Percentiles rank a stretch among this genome's conserved stretches.
phyloP scores from a whole-genome alignment of 2,329 filamentous ascomycete species.

The Aulographum hederae region DNA sequence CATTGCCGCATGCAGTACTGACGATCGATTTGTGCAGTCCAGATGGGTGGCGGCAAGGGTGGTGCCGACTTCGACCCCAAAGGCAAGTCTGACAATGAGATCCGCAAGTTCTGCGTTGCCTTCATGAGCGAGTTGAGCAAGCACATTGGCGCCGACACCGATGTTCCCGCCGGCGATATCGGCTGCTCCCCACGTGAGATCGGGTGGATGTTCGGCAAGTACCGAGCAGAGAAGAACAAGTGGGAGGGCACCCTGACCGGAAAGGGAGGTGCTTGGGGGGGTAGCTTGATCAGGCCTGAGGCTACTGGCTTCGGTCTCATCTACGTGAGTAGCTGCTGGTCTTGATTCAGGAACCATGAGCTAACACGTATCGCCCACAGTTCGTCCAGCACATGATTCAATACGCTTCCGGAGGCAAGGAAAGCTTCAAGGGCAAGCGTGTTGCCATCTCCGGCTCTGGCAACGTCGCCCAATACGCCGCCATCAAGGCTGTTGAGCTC shows the following conservation, averaged over 20 bases:
- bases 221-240: slow-evolving; percentile 71
- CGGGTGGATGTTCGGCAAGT: slow-evolving; percentile 86
- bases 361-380: slow-evolving; percentile 19
- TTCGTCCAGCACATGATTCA: slow-evolving; percentile 92
- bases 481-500: slow-evolving; percentile 90
- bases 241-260: slow-evolving; percentile 96
- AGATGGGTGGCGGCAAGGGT: slow-evolving; percentile 95
- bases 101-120: slow-evolving; percentile 85
- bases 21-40: slow-evolving; percentile 32
- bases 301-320: slow-evolving; percentile 92
- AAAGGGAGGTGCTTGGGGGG: slow-evolving; percentile 85
- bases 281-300: slow-evolving; percentile 84
- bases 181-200: slow-evolving; percentile 85
- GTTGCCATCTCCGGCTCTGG: slow-evolving; percentile 93
- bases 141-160: slow-evolving; percentile 91
- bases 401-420: slow-evolving; percentile 60
- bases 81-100: slow-evolving; percentile 94
- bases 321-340: slow-evolving; percentile 40
- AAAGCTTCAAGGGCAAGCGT: slow-evolving; percentile 75
- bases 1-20: background rate
- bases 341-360: background rate
- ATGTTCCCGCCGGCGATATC: slow-evolving; percentile 93
- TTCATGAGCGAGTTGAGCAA: slow-evolving; percentile 95
- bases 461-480: slow-evolving; percentile 95
- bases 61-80: slow-evolving; percentile 98